A percentile compares a stretch with the other conserved stretches of the same genome.
phyloP scores from a whole-genome alignment of 2,329 filamentous ascomycete genomes.

The Triangularia verruculosa region DNA sequence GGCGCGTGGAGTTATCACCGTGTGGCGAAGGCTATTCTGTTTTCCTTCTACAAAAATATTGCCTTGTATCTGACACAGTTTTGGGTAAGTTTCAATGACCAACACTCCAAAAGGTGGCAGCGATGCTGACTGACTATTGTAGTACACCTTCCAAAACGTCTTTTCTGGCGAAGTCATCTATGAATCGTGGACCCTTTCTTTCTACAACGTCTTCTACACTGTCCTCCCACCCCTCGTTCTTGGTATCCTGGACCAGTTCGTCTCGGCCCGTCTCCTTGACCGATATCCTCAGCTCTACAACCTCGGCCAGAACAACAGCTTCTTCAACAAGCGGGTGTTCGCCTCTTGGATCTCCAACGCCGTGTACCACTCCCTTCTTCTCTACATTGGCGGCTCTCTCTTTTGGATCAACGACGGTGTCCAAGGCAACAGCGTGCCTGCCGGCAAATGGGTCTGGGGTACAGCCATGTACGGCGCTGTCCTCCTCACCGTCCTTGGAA shows the following conservation, averaged over 20 bases:
- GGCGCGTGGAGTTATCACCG: conserved; percentile 97
- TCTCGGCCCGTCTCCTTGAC: conserved; percentile 88
- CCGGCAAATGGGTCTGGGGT: conserved; percentile 98
- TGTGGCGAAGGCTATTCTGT: conserved; percentile 93
- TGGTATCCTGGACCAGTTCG: conserved; percentile 96
- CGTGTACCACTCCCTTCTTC: conserved; percentile 88
- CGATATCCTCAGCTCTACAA: conserved; percentile 95
- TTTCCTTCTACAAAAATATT: conserved; percentile 99
- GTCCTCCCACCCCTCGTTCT: conserved; percentile 89
- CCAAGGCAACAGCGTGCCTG: conserved; percentile 72
- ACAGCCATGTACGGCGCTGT: conserved; percentile 90
- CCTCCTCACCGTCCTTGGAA: conserved; percentile 89
- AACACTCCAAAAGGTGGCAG: neutral
- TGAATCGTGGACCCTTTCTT: conserved; percentile 98
- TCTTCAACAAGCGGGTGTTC: conserved; percentile 92
- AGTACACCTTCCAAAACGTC: conserved; percentile 97
- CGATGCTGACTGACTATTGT: conserved; percentile 26
- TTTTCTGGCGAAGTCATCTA: conserved; percentile 98
- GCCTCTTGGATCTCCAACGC: conserved; percentile 90
- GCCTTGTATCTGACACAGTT: conserved; percentile 98
- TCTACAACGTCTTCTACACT: conserved; percentile 99
- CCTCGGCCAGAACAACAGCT: conserved; percentile 86
- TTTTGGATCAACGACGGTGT: conserved; percentile 82
- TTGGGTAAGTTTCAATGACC: conserved; percentile 63
- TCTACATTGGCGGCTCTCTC: conserved; percentile 81